Evolutionary conservation across 257 asterid genomes (phyloP), one percentile per base, ranked within the genome.

Genomic region (Fraxinus excelsior): DNA sequence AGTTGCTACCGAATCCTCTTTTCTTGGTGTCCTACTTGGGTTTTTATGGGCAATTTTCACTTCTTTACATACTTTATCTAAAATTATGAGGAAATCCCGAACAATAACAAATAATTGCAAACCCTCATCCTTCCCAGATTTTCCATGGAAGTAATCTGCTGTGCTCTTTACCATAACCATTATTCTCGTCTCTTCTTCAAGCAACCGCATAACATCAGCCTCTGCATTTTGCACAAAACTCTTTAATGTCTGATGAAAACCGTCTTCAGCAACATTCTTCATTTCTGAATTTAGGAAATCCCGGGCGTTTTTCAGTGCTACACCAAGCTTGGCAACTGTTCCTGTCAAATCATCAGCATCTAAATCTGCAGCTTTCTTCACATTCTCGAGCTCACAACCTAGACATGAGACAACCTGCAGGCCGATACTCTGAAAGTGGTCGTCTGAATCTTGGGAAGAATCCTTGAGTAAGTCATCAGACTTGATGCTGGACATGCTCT

Each of bases 71-170:
- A 87, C 94, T 25, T 87, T 87, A 77, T 89, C 94, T 75, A 91
- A 79, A 71, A 85, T 88, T 35, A 84, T 29, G 31, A 91, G 90
- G 74, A 91, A 91, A 79, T 91, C 94, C 7, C 94, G 75, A 0
- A 91, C 94, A 2, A 89, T 78, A 11, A 84, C 81, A 66, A 89
- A 91, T 8, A 91, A 74, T 74, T 91, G 66, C 73, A 91, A 74
- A 0, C 92, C 96, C 68, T 89, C 94, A 1, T 89, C 92, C 79
- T 84, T 89, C 70, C 88, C 88, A 2, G 94, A 76, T 53, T 81
- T 84, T 14, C 96, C 96, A 76, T 91, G 94, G 74, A 91, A 91
- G 83, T 89, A 91, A 74, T 91, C 94, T 0, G 88, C 89, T 0
- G 93, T 89, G 79, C 87, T 89, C 86, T 90, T 91, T 56, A 87